phyloP scores from a whole-genome alignment of 2,329 filamentous ascomycete genomes.

The Fusarium fracticaudum region DNA sequence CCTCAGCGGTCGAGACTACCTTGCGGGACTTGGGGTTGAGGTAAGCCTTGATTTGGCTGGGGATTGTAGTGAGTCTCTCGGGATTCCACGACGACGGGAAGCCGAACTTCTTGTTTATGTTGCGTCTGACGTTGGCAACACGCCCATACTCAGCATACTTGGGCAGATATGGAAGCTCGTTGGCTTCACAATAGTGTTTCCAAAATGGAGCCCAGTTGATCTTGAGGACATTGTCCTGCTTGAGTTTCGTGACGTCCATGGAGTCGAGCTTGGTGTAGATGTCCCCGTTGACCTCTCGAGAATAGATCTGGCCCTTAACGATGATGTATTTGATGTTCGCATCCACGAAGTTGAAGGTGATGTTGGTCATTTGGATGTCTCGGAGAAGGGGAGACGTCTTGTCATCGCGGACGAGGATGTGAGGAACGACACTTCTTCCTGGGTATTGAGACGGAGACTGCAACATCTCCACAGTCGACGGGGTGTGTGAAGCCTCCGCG shows the following conservation, averaged over 20 bases:
- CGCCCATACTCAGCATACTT: not conserved
- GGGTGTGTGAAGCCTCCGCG: too few species aligned
- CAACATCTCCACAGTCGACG: not conserved
- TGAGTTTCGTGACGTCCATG: not conserved
- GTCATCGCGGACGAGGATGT: not conserved
- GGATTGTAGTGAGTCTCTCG: accelerated
- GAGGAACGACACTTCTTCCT: not conserved
- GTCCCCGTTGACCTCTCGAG: not conserved
- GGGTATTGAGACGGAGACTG: not conserved
- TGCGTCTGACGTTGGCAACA: not conserved
- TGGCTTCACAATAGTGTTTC: not conserved
- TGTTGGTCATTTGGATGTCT: not conserved
- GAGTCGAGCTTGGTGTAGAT: not conserved
- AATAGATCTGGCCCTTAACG: not conserved
- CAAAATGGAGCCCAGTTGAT: not conserved
- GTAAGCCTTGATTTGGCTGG: not conserved
- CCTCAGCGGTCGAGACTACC: not conserved
- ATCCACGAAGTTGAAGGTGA: not conserved
- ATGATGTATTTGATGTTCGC: not conserved
- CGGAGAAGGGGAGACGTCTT: not conserved
- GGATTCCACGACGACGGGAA: not conserved
- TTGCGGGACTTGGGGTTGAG: not conserved
- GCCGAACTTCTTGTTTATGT: not conserved
- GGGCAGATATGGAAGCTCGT: not conserved
- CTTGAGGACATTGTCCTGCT: not conserved